Conservation (phyloP, 805 yeast species). For the Lachancea sp. region DNA sequence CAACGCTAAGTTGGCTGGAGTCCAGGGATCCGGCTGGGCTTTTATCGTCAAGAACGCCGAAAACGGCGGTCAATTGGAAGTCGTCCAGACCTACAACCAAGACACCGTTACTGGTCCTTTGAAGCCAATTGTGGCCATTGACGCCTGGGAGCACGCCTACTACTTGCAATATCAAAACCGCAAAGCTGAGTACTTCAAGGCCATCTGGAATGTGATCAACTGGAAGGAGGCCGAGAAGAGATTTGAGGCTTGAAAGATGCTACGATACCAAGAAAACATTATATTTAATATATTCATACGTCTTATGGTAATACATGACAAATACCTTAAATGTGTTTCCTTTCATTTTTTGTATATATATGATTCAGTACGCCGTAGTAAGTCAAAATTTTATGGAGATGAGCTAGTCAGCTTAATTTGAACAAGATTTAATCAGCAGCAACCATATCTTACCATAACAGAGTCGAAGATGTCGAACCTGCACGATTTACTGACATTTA, state of each 20-base stretch:
- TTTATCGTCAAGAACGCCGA: slow-evolving; percentile 77
- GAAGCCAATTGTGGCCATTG: slow-evolving; percentile 79
- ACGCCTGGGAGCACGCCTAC: slow-evolving; percentile 97
- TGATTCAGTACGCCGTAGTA: too few relatives aligned
- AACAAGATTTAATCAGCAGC: background rate
- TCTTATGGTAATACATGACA: too few relatives aligned
- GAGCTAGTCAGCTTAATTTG: background rate
- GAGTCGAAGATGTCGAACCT: slow-evolving; percentile 52
- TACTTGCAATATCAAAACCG: slow-evolving; percentile 89
- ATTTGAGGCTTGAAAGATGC: slow-evolving; percentile 37
- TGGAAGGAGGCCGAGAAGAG: slow-evolving; percentile 87
- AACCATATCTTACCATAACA: background rate
- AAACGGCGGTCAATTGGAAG: slow-evolving; percentile 61
- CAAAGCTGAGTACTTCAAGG: slow-evolving; percentile 86
- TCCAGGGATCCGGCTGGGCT: slow-evolving; percentile 96
- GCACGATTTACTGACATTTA: slow-evolving; percentile 54
- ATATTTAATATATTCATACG: too few relatives aligned
- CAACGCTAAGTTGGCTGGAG: slow-evolving; percentile 70
- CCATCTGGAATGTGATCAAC: slow-evolving; percentile 90
- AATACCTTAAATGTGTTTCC: too few relatives aligned
- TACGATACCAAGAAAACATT: too few relatives aligned
- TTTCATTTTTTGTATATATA: too few relatives aligned
- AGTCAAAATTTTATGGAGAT: too few relatives aligned
- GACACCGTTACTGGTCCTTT: slow-evolving; percentile 71
- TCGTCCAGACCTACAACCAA: slow-evolving; percentile 78